These are phyloP conservation scores for Selaginella moellendorffii DNA, from an alignment of 75 land plant genomes.

Conservation along the genomic window DNA sequence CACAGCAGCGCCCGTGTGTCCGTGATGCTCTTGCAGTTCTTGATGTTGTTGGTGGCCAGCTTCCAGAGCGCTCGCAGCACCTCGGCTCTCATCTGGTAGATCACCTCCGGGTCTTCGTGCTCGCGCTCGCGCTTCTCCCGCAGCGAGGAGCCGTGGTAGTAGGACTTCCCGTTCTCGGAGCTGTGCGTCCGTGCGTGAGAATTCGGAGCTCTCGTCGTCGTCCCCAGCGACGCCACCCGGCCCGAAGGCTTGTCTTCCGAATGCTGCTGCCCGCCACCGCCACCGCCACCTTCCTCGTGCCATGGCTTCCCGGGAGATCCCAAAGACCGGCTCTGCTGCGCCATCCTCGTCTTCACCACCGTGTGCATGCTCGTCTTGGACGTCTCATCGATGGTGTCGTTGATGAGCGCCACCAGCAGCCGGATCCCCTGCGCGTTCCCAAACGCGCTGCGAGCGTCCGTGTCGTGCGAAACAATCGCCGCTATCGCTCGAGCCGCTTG, in stretches of 20 bases:
- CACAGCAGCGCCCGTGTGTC: slow-evolving; percentile 7
- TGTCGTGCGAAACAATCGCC: background rate
- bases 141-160: background rate
- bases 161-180: background rate
- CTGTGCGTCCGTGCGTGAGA: background rate
- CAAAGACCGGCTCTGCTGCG: background rate
- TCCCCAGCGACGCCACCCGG: background rate
- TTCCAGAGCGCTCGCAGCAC: background rate
- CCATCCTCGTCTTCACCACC: background rate
- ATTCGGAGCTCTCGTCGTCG: background rate
- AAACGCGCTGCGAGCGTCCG: background rate
- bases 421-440: background rate
- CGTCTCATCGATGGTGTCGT: background rate
- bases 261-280: no score
- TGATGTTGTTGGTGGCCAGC: background rate
- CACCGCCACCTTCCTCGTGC: no score
- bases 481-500: background rate
- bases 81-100: background rate
- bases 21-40: slow-evolving; percentile 1
- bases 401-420: background rate
- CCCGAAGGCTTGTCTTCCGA: background rate
- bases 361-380: background rate
- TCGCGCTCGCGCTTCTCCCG: background rate
- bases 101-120: background rate
- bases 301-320: no score